These are phyloP conservation scores for Tricholoma terreum DNA, from an alignment of 768 basidiomycete genomes.

Conservation along the genomic window DNA sequence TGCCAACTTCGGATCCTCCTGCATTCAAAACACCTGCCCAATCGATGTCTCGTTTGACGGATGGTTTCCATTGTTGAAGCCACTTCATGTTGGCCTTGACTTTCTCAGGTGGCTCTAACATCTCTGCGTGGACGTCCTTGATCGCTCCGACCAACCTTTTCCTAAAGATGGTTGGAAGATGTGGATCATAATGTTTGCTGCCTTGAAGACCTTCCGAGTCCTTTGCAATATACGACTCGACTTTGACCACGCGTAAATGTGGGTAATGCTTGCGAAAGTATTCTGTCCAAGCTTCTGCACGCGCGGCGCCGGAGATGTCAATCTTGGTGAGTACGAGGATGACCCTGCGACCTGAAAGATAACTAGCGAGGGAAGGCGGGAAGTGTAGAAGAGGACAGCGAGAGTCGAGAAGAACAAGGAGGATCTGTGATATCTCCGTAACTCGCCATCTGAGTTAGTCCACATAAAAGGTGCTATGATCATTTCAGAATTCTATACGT, in stretches of 20 bases:
- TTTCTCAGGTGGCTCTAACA: constrained; percentile 65
- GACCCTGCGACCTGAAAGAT: constrained; percentile 53
- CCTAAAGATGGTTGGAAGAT: constrained; percentile 65
- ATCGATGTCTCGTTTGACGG: constrained; percentile 62
- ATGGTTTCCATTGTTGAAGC: constrained; percentile 60
- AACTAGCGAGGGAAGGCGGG: constrained; percentile 70
- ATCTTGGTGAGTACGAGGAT: constrained; percentile 86
- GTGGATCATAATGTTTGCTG: constrained; percentile 52
- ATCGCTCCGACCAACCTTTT: constrained; percentile 63
- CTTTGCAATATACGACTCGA: constrained; percentile 72
- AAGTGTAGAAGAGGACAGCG: constrained; percentile 87
- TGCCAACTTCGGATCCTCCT: constrained; percentile 42
- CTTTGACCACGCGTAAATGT: constrained; percentile 59
- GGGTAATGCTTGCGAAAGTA: constrained; percentile 58
- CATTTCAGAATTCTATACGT: constrained; percentile 26
- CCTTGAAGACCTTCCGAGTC: constrained; percentile 43
- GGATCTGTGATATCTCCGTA: constrained; percentile 84
- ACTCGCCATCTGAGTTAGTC: constrained; percentile 77
- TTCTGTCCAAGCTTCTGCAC: constrained; percentile 62
- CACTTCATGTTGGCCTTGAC: constrained; percentile 47
- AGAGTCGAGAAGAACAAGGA: constrained; percentile 85
- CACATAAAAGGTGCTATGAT: constrained; percentile 10
- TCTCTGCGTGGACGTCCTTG: constrained; percentile 58
- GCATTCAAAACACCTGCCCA: constrained; percentile 64
- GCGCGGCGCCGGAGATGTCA: constrained; percentile 72